These are phyloP conservation scores for Trichoderma gamsii DNA, from an alignment of 495 filamentous ascomycete species.

Conservation along the genomic window DNA sequence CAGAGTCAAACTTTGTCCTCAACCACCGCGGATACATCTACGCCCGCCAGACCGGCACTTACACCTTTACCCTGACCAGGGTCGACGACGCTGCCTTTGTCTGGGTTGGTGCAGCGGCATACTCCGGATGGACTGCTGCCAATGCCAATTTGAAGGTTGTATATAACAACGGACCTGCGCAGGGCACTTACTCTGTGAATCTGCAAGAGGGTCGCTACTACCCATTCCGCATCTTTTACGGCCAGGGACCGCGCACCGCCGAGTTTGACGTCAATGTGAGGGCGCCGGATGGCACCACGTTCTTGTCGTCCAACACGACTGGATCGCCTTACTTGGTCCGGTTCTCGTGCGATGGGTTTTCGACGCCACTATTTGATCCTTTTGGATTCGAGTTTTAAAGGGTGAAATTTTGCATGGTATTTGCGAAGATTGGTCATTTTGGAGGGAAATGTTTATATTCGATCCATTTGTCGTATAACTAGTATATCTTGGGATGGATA, in stretches of 20 bases:
- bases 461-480: background rate
- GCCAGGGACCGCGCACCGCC: background rate
- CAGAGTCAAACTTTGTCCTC: background rate
- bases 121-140: background rate
- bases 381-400: background rate
- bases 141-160: background rate
- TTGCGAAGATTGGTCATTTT: background rate
- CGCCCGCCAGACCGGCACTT: background rate
- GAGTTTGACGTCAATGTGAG: background rate
- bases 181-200: background rate
- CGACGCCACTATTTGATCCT: background rate
- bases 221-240: background rate
- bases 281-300: background rate
- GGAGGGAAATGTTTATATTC: background rate
- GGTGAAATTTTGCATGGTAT: background rate
- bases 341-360: background rate
- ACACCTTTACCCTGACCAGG: background rate
- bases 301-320: background rate
- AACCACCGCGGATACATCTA: slow-evolving; percentile 3
- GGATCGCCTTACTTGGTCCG: background rate
- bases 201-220: background rate
- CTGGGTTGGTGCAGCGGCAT: background rate
- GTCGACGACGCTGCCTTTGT: background rate
- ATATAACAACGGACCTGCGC: background rate
- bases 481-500: background rate